Conservation (phyloP, 495 filamentous ascomycete species). For the Tetracladium setigerum region DNA sequence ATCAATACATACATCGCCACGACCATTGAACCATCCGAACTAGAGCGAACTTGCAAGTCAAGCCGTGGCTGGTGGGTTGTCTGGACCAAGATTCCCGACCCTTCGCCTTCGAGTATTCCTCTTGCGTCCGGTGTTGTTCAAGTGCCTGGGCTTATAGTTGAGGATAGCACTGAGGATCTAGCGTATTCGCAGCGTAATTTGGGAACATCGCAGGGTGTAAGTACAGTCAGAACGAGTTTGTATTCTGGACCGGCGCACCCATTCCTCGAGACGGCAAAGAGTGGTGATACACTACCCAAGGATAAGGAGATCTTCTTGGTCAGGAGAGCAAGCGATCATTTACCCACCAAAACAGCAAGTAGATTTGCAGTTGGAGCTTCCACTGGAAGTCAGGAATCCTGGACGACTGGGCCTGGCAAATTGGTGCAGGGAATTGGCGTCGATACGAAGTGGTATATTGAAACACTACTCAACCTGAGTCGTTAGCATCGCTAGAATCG, state of each 20-base stretch:
- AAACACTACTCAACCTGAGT: constrained; percentile 63
- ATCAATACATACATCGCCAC: constrained; percentile 66
- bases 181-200: background rate
- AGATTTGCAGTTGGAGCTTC: constrained; percentile 14
- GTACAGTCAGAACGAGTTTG: constrained; percentile 7
- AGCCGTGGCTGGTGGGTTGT: constrained; percentile 93
- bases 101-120: constrained; percentile 11
- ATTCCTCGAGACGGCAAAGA: constrained; percentile 7
- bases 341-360: constrained; percentile 20
- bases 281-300: constrained; percentile 13
- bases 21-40: constrained; percentile 46
- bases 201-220: constrained; percentile 5
- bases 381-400: constrained; percentile 29
- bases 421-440: constrained; percentile 83
- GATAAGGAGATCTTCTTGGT: constrained; percentile 74
- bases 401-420: constrained; percentile 45
- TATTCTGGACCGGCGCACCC: constrained; percentile 20
- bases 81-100: constrained; percentile 68
- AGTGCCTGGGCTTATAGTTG: constrained; percentile 3
- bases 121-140: constrained; percentile 4
- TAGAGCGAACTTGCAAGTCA: constrained; percentile 88
- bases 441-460: constrained; percentile 81
- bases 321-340: constrained; percentile 65
- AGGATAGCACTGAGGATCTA: constrained; percentile 6
- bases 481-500: too few relatives aligned